A percentile compares a stretch with the other conserved stretches of the same genome.
phyloP scores from a whole-genome alignment of 2,329 filamentous ascomycete species.

The Colletotrichum gloeosporioides region DNA sequence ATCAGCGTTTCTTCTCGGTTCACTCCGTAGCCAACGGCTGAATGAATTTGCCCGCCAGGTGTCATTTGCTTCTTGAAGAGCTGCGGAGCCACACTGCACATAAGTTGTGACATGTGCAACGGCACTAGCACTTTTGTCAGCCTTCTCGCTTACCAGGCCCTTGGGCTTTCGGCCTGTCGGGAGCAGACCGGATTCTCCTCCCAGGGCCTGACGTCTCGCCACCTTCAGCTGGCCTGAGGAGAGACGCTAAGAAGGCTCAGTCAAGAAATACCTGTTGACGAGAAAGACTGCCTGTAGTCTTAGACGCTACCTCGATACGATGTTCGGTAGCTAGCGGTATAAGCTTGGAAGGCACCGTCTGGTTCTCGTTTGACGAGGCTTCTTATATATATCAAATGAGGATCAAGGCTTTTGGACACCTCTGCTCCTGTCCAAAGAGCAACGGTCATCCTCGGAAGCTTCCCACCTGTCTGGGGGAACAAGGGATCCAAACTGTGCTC shows the following conservation, averaged over 20 bases:
- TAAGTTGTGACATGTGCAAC: too few species aligned
- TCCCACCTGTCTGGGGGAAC: background rate
- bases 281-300: background rate
- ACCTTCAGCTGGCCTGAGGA: too few species aligned
- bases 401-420: background rate
- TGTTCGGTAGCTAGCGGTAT: background rate
- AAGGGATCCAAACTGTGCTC: background rate
- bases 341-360: background rate
- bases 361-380: background rate
- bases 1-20: too few species aligned
- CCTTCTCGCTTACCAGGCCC: too few species aligned
- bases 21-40: too few species aligned
- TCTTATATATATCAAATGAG: accelerated
- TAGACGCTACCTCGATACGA: background rate
- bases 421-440: background rate
- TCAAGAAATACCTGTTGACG: background rate
- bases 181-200: too few species aligned
- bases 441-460: background rate
- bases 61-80: too few species aligned
- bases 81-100: too few species aligned
- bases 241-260: background rate
- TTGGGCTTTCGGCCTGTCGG: too few species aligned
- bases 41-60: too few species aligned
- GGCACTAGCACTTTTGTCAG: too few species aligned
- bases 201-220: too few species aligned